A percentile compares a stretch with the other conserved stretches of the same genome.
Conservation (phyloP, 2,329 filamentous ascomycete genomes). For the Colletotrichum somersetense region DNA sequence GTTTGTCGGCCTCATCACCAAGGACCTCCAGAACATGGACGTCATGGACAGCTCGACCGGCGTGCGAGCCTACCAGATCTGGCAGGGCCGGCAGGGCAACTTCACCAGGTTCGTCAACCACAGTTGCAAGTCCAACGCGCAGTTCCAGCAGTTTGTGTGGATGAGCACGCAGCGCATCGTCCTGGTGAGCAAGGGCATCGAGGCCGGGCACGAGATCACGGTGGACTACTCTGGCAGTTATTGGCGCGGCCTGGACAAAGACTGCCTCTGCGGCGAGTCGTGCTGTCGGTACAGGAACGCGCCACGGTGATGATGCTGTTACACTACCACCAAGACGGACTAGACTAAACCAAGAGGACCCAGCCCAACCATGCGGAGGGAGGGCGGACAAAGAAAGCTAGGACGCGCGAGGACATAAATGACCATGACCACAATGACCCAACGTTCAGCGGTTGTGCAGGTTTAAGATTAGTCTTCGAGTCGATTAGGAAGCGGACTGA, state of each 20-base stretch:
- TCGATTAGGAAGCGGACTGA: neutral
- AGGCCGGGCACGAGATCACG: constrained; percentile 66
- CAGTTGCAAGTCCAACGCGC: constrained; percentile 68
- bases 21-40: constrained; percentile 63
- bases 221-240: constrained; percentile 71
- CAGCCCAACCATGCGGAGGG: neutral
- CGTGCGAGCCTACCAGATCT: constrained; percentile 64
- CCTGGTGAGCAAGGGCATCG: constrained; percentile 67
- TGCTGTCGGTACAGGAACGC: constrained; percentile 60
- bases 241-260: constrained; percentile 67
- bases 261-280: constrained; percentile 65
- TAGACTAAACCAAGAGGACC: neutral
- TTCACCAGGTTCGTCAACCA: constrained; percentile 72
- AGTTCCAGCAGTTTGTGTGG: constrained; percentile 70
- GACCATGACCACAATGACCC: neutral
- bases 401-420: neutral
- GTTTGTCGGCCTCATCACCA: constrained; percentile 67
- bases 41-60: constrained; percentile 64
- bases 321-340: too few species aligned
- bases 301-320: neutral
- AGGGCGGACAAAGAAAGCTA: neutral
- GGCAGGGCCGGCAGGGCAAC: constrained; percentile 67
- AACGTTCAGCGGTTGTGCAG: constrained; percentile 4
- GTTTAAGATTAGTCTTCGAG: constrained; percentile 19
- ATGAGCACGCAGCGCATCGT: constrained; percentile 66